Conservation (phyloP, 2,329 filamentous ascomycete species). For the Botrytis elliptica region DNA sequence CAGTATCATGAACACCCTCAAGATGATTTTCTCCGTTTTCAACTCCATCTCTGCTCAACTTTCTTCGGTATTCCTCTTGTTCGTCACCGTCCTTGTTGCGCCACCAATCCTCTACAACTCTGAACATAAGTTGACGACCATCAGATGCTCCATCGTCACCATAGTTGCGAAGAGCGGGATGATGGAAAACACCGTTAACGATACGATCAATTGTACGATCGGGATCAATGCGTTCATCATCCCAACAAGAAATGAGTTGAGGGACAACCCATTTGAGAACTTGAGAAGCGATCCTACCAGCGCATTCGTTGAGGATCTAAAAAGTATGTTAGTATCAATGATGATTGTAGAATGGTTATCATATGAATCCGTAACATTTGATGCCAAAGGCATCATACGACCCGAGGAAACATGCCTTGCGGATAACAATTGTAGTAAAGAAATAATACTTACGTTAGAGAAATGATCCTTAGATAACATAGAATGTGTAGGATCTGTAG, state of each 20-base stretch:
- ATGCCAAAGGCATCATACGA: neutral
- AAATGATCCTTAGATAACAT: slow-evolving; percentile 98
- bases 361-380: neutral
- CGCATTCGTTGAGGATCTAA: slow-evolving; percentile 76
- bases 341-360: no score
- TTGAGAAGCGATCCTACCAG: slow-evolving; percentile 76
- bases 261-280: slow-evolving; percentile 84
- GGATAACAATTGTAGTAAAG: neutral
- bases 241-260: slow-evolving; percentile 84
- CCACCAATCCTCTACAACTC: slow-evolving; percentile 85
- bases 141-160: slow-evolving; percentile 70
- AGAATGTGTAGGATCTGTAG: slow-evolving; percentile 83
- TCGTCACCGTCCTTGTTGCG: slow-evolving; percentile 58
- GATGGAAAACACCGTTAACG: slow-evolving; percentile 79
- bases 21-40: slow-evolving; percentile 79
- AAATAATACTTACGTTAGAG: slow-evolving; percentile 39
- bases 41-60: slow-evolving; percentile 78
- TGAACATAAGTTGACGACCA: slow-evolving; percentile 74
- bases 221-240: slow-evolving; percentile 70
- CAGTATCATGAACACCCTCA: slow-evolving; percentile 77
- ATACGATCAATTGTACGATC: slow-evolving; percentile 72
- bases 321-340: neutral
- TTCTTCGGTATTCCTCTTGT: slow-evolving; percentile 66
- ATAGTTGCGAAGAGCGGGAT: slow-evolving; percentile 73
- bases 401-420: neutral